phyloP scores from a whole-genome alignment of 2,329 filamentous ascomycete genomes.

The Aspergillus sclerotialis region DNA sequence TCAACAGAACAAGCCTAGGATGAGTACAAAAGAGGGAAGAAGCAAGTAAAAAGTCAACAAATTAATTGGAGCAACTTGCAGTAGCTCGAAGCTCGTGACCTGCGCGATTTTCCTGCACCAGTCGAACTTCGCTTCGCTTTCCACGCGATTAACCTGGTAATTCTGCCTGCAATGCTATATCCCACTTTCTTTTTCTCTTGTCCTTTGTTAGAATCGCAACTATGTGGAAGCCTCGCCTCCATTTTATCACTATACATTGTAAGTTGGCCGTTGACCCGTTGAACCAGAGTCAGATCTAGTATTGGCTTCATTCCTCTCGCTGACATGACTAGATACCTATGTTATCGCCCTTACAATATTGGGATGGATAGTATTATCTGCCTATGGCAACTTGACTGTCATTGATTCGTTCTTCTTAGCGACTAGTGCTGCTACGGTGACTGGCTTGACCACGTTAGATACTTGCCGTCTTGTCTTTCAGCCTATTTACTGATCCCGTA shows the following conservation, averaged over 20 bases:
- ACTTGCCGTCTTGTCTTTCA: neutral
- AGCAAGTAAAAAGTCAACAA: no score
- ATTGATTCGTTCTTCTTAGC: conserved; percentile 48
- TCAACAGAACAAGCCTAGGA: no score
- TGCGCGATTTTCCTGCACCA: no score
- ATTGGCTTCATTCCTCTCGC: no score
- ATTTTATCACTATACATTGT: neutral
- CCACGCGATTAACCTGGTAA: no score
- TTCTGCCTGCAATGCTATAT: no score
- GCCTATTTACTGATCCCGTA: neutral
- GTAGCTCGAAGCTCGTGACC: no score
- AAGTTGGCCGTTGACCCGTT: neutral
- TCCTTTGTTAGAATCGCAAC: no score
- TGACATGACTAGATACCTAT: conserved; percentile 29
- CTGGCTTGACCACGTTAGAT: conserved; percentile 46
- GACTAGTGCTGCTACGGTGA: conserved; percentile 44
- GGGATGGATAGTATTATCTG: conserved; percentile 30
- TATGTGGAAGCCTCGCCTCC: neutral
- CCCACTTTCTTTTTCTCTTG: no score
- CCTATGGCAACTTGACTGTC: conserved; percentile 34
- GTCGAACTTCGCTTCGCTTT: no score
- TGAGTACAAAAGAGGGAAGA: no score
- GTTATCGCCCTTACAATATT: conserved; percentile 32
- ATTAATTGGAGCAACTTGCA: no score
- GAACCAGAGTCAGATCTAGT: neutral